Evolutionary conservation across 371 early-diverging fungal species (phyloP).

Genomic region (Phascolomyces articulosus): DNA sequence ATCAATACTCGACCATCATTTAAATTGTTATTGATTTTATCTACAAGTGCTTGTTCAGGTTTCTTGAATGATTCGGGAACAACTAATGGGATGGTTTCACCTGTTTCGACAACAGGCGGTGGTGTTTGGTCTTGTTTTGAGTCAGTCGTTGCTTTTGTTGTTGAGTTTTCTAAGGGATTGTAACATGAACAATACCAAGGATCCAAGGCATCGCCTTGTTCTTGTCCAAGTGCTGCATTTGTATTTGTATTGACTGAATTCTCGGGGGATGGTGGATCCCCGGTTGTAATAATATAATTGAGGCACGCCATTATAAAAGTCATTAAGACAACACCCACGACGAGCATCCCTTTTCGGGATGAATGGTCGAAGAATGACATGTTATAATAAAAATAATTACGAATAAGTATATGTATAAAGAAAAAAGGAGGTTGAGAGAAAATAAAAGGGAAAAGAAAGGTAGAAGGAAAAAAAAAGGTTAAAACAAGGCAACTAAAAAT

Average conservation of each 20-base stretch:
- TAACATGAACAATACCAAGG: slow-evolving; percentile 1
- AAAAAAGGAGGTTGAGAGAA: neutral
- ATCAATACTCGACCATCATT: slow-evolving; percentile 34
- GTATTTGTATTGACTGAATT: neutral
- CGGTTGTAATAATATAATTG: neutral
- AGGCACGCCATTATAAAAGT: neutral
- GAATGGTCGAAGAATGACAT: slow-evolving; percentile 9
- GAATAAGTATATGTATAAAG: neutral
- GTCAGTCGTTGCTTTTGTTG: neutral
- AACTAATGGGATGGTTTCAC: neutral
- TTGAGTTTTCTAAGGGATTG: neutral
- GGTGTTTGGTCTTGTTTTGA: neutral
- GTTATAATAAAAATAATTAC: neutral
- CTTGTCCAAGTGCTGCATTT: neutral
- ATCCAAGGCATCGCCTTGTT: neutral
- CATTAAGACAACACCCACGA: neutral
- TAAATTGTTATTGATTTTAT: slow-evolving; percentile 40
- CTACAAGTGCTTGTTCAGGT: slow-evolving; percentile 26
- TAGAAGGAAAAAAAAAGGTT: neutral
- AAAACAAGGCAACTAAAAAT: too few species aligned
- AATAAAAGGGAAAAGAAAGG: neutral
- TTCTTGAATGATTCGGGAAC: slow-evolving; percentile 32
- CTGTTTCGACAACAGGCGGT: neutral
- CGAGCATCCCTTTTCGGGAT: slow-evolving; percentile 5
- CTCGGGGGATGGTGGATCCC: neutral